These are phyloP conservation scores for Licmophora abbreviata DNA, from an alignment of 108 stramenopile genomes.

Conservation along the genomic window DNA sequence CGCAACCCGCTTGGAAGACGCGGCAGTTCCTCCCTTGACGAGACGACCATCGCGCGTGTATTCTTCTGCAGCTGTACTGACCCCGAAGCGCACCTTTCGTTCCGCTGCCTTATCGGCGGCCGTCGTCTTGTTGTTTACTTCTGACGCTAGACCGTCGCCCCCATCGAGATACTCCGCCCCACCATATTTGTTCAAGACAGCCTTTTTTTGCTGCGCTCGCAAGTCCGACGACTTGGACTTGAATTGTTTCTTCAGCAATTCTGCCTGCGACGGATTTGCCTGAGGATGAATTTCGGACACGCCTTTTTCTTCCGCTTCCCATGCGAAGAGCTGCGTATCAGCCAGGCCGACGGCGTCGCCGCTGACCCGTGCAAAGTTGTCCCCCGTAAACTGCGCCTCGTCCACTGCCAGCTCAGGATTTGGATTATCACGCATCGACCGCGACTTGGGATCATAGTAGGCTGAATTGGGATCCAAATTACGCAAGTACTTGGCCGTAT, in stretches of 20 bases:
- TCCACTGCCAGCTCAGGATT: constrained; percentile 69
- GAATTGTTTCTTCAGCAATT: constrained; percentile 82
- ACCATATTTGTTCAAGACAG: constrained; percentile 92
- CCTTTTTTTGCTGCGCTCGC: constrained; percentile 66
- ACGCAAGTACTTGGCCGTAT: constrained; percentile 97
- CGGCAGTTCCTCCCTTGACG: constrained; percentile 45
- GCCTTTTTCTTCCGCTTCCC: constrained; percentile 86
- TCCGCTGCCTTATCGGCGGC: constrained; percentile 22
- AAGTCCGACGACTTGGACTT: constrained; percentile 68
- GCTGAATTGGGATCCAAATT: constrained; percentile 94
- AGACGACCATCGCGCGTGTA: constrained; percentile 82
- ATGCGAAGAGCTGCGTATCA: constrained; percentile 91
- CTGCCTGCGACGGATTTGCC: constrained; percentile 93
- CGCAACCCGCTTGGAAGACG: constrained; percentile 19
- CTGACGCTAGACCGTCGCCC: constrained; percentile 32
- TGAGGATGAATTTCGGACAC: constrained; percentile 76
- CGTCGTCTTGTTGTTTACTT: constrained; percentile 4
- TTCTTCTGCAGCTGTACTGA: constrained; percentile 57
- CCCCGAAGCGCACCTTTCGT: constrained; percentile 68
- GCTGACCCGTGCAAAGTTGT: constrained; percentile 91
- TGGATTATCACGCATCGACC: constrained; percentile 98
- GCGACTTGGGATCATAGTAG: constrained; percentile 92
- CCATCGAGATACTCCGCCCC: constrained; percentile 82
- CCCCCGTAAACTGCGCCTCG: constrained; percentile 85
- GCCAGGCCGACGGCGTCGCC: constrained; percentile 90